Conservation (phyloP, 495 filamentous ascomycete genomes). For the Penicillium coprophilum region DNA sequence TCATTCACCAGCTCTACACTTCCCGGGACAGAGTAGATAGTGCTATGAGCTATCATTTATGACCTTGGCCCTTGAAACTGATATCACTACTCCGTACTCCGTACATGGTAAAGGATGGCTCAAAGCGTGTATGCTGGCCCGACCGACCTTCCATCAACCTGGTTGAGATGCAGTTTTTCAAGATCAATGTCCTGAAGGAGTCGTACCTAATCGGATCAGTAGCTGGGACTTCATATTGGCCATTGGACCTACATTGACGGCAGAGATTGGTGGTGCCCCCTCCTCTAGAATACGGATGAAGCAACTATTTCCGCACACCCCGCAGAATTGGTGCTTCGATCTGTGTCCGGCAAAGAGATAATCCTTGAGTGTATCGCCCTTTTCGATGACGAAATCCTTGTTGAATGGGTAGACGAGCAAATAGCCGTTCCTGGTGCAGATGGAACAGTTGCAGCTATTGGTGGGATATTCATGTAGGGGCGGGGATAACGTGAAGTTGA, state of each 20-base stretch:
- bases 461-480: not conserved
- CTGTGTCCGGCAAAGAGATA: not conserved
- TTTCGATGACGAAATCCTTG: not conserved
- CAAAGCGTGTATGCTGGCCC: not conserved
- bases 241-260: not conserved
- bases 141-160: not conserved
- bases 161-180: not conserved
- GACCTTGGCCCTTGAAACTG: too few relatives aligned
- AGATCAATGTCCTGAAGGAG: not conserved
- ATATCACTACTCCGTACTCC: too few relatives aligned
- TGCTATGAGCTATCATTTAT: too few relatives aligned
- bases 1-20: too few relatives aligned
- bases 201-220: not conserved
- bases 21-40: too few relatives aligned
- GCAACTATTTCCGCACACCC: not conserved
- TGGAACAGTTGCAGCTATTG: not conserved
- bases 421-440: not conserved
- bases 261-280: not conserved
- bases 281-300: not conserved
- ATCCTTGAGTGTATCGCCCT: not conserved
- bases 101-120: too few relatives aligned
- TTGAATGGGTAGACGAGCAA: not conserved
- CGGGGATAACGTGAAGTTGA: not conserved
- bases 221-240: not conserved
- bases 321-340: not conserved